Evolutionary conservation across 371 early-diverging fungal species (phyloP).

Genomic region (Neoconidiobolus thromboides): DNA sequence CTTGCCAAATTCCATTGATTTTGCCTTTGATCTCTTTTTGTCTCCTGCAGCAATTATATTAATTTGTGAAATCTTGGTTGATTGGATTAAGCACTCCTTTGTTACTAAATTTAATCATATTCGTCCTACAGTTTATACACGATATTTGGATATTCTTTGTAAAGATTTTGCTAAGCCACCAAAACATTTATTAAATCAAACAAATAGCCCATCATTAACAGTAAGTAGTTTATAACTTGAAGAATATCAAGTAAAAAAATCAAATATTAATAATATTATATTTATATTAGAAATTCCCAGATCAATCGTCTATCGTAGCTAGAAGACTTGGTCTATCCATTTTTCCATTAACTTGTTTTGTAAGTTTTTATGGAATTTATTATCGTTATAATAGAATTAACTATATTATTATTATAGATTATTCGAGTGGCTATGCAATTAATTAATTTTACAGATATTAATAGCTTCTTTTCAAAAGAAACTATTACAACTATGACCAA

Average conservation of each 20-base stretch:
- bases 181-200: constrained; percentile 6
- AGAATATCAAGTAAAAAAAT: background rate
- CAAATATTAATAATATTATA: background rate
- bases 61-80: constrained; percentile 77
- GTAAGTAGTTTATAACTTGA: background rate
- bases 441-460: constrained; percentile 20
- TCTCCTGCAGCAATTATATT: constrained; percentile 70
- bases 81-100: constrained; percentile 96
- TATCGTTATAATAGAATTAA: too few species aligned
- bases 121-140: constrained; percentile 64
- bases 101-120: constrained; percentile 93
- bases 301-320: constrained; percentile 73
- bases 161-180: constrained; percentile 45
- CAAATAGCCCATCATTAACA: constrained; percentile 6
- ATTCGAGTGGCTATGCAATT: constrained; percentile 55
- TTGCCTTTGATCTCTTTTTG: constrained; percentile 15
- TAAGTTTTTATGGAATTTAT: constrained; percentile 15
- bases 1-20: constrained; percentile 22
- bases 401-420: constrained; percentile 9
- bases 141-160: constrained; percentile 71
- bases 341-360: constrained; percentile 71
- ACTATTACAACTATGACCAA: too few species aligned
- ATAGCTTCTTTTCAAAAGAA: background rate
- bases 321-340: constrained; percentile 81
- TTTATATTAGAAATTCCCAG: constrained; percentile 27